A percentile compares a stretch with the other conserved stretches of the same genome.
These are phyloP conservation scores for Russula sp. DNA, from an alignment of 768 basidiomycete genomes.

Conservation along the genomic window DNA sequence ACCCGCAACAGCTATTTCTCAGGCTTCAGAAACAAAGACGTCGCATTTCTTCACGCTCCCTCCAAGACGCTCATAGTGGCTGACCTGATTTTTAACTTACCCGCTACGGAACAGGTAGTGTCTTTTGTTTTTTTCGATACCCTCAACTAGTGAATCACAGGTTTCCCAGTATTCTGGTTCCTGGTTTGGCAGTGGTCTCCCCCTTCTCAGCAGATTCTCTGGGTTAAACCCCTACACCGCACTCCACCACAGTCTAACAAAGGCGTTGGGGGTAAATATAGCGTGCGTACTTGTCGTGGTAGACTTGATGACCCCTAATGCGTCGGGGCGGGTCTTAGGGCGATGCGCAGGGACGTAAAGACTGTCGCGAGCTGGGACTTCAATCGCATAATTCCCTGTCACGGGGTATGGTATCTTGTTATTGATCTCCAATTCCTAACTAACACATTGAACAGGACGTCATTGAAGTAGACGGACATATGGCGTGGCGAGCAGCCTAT, in stretches of 20 bases:
- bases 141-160: neutral
- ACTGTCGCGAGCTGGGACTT: constrained; percentile 71
- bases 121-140: neutral
- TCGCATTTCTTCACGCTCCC: constrained; percentile 71
- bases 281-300: neutral
- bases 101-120: constrained; percentile 63
- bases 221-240: neutral
- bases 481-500: constrained; percentile 29
- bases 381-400: constrained; percentile 68
- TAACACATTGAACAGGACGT: constrained; percentile 31
- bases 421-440: neutral
- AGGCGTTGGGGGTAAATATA: constrained; percentile 7
- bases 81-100: constrained; percentile 80
- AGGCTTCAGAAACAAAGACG: constrained; percentile 69
- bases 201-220: neutral
- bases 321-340: constrained; percentile 26
- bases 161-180: neutral
- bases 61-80: constrained; percentile 73
- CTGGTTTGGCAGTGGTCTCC: constrained; percentile 9
- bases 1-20: constrained; percentile 51
- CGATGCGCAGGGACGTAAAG: constrained; percentile 58
- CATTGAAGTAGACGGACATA: constrained; percentile 38
- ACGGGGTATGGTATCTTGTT: constrained; percentile 39
- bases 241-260: constrained; percentile 4
- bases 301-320: neutral